phyloP scores from a whole-genome alignment of 179 eudicot species.

The Gypsophila paniculata region DNA sequence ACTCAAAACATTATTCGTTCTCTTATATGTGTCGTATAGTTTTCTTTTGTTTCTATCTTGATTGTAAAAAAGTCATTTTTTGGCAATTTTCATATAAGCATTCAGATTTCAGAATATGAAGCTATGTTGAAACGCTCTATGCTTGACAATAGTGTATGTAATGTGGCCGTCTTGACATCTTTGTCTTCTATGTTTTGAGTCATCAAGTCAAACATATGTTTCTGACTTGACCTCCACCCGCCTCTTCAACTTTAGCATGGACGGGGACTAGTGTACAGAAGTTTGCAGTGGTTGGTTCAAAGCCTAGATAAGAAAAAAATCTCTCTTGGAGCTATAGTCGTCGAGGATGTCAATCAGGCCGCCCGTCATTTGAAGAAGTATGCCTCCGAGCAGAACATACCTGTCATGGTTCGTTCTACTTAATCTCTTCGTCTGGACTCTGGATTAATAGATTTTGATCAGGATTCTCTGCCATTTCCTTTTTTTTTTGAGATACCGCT shows the following conservation, averaged over 20 bases:
- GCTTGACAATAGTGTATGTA: neutral
- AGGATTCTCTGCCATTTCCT: neutral
- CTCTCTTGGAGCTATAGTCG: slow-evolving; percentile 45
- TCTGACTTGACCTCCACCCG: slow-evolving; percentile 6
- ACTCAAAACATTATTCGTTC: too few relatives aligned
- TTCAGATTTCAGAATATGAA: too few relatives aligned
- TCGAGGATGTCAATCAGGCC: slow-evolving; percentile 52
- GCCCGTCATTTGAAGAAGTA: slow-evolving; percentile 77
- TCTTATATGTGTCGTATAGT: too few relatives aligned
- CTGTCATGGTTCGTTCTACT: slow-evolving; percentile 49
- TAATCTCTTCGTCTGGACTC: neutral
- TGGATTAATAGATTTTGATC: neutral
- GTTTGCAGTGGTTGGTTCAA: slow-evolving; percentile 61
- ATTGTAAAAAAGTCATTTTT: too few relatives aligned
- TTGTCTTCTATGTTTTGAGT: neutral
- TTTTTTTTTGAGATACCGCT: neutral
- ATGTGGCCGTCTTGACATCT: neutral
- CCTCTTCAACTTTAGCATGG: slow-evolving; percentile 52
- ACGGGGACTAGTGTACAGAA: slow-evolving; percentile 64
- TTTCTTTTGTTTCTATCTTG: too few relatives aligned
- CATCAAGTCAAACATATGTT: neutral
- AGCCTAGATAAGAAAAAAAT: slow-evolving; percentile 46
- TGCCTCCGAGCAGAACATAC: slow-evolving; percentile 67
- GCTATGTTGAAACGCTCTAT: neutral
- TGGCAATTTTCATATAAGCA: too few relatives aligned